Evolutionary conservation across 345 rosid species (phyloP).

Genomic region (Brassica carinata): DNA sequence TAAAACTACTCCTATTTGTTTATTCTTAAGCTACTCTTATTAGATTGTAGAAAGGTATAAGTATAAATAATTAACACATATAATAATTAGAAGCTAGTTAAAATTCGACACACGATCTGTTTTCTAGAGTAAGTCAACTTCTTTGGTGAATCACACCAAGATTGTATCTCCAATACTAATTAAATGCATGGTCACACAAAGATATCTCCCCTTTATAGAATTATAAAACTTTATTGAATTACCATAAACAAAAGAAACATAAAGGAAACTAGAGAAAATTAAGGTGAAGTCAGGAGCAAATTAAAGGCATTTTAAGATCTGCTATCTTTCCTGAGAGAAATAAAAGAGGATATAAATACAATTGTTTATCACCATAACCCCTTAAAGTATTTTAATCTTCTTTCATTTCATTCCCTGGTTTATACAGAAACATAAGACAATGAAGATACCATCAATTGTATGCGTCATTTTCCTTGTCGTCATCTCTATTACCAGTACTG

Average conservation of each 20-base stretch:
- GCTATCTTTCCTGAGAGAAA: slow-evolving; percentile 14
- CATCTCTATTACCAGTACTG: slow-evolving; percentile 14
- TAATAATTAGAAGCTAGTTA: not conserved
- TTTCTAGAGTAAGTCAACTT: not conserved
- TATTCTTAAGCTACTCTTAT: not conserved
- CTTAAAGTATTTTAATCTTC: not conserved
- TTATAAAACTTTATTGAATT: not conserved
- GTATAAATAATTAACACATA: not conserved
- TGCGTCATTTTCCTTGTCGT: not conserved
- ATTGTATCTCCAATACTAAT: not conserved
- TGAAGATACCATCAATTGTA: slow-evolving; percentile 14
- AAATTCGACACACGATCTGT: not conserved
- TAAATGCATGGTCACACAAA: slow-evolving; percentile 9
- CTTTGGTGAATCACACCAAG: slow-evolving; percentile 20
- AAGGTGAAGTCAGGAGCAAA: not conserved
- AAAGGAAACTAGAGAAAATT: slow-evolving; percentile 21
- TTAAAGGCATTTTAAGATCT: not conserved
- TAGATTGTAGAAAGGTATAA: not conserved
- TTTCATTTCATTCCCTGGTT: not conserved
- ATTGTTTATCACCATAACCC: not conserved
- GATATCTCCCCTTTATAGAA: slow-evolving; percentile 9
- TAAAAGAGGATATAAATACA: slow-evolving; percentile 12
- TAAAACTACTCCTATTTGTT: not conserved
- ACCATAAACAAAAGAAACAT: slow-evolving; percentile 5
- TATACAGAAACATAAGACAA: not conserved